Base-by-base conservation (phyloP, 1,139 yeast species). In the Saccharomyces hybrid region DNA sequence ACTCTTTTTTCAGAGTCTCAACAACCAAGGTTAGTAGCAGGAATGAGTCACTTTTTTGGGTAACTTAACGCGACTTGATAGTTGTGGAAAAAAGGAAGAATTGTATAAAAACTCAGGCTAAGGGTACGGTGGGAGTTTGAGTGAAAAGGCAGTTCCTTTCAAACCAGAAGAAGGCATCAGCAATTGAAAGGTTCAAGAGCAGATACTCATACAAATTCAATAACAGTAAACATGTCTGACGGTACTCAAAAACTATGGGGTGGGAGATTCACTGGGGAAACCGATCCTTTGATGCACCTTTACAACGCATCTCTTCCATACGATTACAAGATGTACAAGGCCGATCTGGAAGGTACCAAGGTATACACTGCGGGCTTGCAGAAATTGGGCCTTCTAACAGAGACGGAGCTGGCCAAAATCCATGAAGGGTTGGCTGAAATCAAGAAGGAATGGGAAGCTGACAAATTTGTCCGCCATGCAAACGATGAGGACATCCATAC, bases 401-500 rank as follows among this genome's bases (percentile, higher is more conserved):
- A 74, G 31, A 83, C 83, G 14, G 99, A 93, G 73, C 76, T 91
- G 59, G 54, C 67, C 0, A 85, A 86, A 64, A 90, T 95, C 61
- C 97, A 91, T 72, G 72, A 80, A 51, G 99, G 99, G 3, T 76
- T 93, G 59, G 82, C 76, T 53, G 71, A 73, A 38, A 87, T 93
- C 61, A 77, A 81, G 62, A 74, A 75, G 54, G 99, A 93, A 72
- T 93, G 99, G 99, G 79, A 76, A 31, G 65, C 71, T n/a, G 83
- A 81, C 50, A 74, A 72, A 42, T 93, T 93, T 71, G 86, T 77
- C 32, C 96, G 88, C 70, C 87, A 89, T 70, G 81, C 88, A 8
- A 96, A 96, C 50, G 99, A 93, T 71, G 99, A 93, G 72, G 99
- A 93, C 69, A 93, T 93, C 62, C 99, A 93, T 71, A 93, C 99